A percentile compares a stretch with the other conserved stretches of the same genome.
Evolutionary conservation across 1,284 basidiomycete genomes (phyloP).

Genomic region (Cutaneotrichosporon spelunceum): DNA sequence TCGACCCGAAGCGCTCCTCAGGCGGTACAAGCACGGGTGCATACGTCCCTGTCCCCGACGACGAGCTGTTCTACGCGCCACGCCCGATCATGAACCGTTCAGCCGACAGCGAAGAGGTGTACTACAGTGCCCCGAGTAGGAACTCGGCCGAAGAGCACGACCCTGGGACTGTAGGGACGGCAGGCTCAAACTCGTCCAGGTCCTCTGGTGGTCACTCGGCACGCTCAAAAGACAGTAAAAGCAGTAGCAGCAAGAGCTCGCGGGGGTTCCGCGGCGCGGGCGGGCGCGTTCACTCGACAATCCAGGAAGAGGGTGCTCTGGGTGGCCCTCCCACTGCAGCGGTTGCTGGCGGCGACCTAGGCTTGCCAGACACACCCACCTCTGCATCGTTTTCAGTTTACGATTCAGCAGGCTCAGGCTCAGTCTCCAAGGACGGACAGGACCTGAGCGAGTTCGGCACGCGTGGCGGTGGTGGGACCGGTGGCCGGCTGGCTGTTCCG

Average conservation of each 20-base stretch:
- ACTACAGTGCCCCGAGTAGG: slow-evolving; percentile 15
- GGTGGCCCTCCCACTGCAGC: not conserved
- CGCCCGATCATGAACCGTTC: slow-evolving; percentile 9
- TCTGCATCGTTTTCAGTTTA: slow-evolving; percentile 12
- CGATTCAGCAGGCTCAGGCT: slow-evolving; percentile 18
- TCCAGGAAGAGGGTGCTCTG: slow-evolving; percentile 17
- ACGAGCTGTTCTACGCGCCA: slow-evolving; percentile 21
- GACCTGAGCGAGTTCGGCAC: slow-evolving; percentile 21
- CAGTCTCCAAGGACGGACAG: not conserved
- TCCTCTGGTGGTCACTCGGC: not conserved
- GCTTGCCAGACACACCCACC: slow-evolving; percentile 4
- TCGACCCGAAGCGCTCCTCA: slow-evolving; percentile 14
- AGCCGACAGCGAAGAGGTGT: slow-evolving; percentile 7
- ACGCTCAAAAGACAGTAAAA: slow-evolving; percentile 2
- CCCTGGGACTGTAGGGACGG: not conserved
- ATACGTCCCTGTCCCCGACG: slow-evolving; percentile 17
- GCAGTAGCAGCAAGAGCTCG: slow-evolving; percentile 15
- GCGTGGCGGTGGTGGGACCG: not conserved
- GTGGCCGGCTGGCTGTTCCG: not conserved
- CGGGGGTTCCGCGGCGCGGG: slow-evolving; percentile 11
- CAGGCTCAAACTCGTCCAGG: slow-evolving; percentile 9
- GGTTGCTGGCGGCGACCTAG: not conserved
- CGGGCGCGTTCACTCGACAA: slow-evolving; percentile 12
- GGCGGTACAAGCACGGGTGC: slow-evolving; percentile 13
- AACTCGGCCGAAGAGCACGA: not conserved